phyloP scores from a whole-genome alignment of 1,139 yeast species.

The Lodderomyces theae region DNA sequence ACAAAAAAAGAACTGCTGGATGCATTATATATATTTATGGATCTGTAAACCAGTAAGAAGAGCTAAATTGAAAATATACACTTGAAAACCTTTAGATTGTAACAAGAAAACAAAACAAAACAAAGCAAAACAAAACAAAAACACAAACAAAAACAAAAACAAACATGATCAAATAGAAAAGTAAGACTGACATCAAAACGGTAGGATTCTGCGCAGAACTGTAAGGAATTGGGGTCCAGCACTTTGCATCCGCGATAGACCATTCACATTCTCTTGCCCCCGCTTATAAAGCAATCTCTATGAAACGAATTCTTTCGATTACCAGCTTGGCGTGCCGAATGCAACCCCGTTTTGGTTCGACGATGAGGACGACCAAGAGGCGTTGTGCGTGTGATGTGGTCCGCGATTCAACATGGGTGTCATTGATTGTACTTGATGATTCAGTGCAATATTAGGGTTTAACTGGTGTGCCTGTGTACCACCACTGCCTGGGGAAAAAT shows the following conservation, averaged over 20 bases:
- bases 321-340: constrained; percentile 12
- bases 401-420: constrained; percentile 2
- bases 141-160: not conserved
- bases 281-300: too few species aligned
- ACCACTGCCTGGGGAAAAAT: not conserved
- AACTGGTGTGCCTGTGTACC: constrained; percentile 2
- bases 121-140: not conserved
- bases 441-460: constrained; percentile 1
- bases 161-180: not conserved
- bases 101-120: not conserved
- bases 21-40: too few species aligned
- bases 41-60: not conserved
- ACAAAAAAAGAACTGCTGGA: too few species aligned
- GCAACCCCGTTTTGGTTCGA: constrained; percentile 8
- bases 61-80: not conserved
- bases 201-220: too few species aligned
- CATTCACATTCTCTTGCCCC: too few species aligned
- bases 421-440: constrained; percentile 1
- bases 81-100: not conserved
- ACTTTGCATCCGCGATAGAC: too few species aligned
- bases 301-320: too few species aligned
- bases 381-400: constrained; percentile 10
- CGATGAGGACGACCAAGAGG: constrained; percentile 14
- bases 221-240: too few species aligned
- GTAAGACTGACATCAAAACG: not conserved